phyloP scores from a whole-genome alignment of 2,329 filamentous ascomycete genomes.

The Furcasterigmium sp. region DNA sequence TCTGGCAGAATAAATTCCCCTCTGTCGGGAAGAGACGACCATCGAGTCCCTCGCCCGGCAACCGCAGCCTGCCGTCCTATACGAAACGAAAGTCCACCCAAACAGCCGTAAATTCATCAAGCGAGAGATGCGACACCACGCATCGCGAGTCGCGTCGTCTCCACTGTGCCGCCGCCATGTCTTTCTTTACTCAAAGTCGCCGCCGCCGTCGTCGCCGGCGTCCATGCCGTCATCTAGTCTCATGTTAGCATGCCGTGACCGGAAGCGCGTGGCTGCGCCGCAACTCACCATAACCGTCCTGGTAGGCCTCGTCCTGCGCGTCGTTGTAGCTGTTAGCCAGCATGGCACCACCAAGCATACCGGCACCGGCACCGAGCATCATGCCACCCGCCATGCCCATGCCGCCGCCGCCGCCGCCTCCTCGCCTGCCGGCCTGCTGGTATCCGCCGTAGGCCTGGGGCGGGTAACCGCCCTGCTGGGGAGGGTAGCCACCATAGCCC shows the following conservation, averaged over 20 bases:
- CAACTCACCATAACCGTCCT: slow-evolving; percentile 28
- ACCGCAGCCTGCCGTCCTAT: too few relatives aligned
- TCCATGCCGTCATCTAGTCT: slow-evolving; percentile 19
- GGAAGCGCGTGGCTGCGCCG: slow-evolving; percentile 4
- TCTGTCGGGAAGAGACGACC: too few relatives aligned
- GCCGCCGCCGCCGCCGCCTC: slow-evolving; percentile 28
- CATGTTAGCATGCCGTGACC: neutral
- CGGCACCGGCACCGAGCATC: slow-evolving; percentile 75
- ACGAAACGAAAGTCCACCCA: too few relatives aligned
- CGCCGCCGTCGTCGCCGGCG: slow-evolving; percentile 19
- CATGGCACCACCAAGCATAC: slow-evolving; percentile 72
- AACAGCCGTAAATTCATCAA: neutral
- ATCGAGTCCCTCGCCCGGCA: too few relatives aligned
- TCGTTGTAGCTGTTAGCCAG: slow-evolving; percentile 64
- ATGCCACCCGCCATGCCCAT: slow-evolving; percentile 65
- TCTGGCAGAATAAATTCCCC: too few relatives aligned
- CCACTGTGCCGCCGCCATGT: neutral
- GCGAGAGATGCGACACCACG: neutral
- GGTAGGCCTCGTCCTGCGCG: slow-evolving; percentile 51
- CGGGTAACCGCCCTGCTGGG: slow-evolving; percentile 22
- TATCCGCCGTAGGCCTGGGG: slow-evolving; percentile 22
- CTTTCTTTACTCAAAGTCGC: slow-evolving; percentile 29
- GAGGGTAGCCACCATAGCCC: slow-evolving; percentile 31
- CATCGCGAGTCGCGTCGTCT: too few relatives aligned
- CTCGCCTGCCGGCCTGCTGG: slow-evolving; percentile 36